Conservation (phyloP, 2,329 filamentous ascomycete genomes). For the Phoma sp. region DNA sequence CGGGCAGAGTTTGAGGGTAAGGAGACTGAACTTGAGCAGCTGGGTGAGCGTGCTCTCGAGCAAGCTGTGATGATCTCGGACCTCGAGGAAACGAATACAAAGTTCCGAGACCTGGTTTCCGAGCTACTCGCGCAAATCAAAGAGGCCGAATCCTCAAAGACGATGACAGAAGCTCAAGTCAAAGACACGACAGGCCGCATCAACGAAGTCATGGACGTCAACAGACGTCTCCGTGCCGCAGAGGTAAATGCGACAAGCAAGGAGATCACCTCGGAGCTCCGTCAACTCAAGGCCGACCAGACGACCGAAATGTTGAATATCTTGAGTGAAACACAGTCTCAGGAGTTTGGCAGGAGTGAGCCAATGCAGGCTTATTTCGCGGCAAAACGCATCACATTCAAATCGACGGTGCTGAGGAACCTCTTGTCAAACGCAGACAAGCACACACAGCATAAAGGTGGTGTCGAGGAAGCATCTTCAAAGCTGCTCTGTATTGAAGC, state of each 20-base stretch:
- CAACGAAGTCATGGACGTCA: constrained; percentile 94
- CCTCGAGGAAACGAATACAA: constrained; percentile 85
- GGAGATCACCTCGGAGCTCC: constrained; percentile 88
- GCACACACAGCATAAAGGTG: constrained; percentile 68
- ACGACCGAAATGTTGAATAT: constrained; percentile 87
- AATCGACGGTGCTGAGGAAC: constrained; percentile 59
- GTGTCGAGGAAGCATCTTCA: constrained; percentile 79
- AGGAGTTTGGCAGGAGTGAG: constrained; percentile 72
- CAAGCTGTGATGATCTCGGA: constrained; percentile 84
- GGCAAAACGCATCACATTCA: constrained; percentile 88
- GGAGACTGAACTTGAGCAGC: constrained; percentile 83
- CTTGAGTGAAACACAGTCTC: constrained; percentile 57
- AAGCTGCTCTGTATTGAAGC: constrained; percentile 70
- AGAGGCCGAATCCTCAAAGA: constrained; percentile 89
- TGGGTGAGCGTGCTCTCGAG: constrained; percentile 72
- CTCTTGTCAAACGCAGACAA: constrained; percentile 50
- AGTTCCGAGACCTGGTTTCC: constrained; percentile 87
- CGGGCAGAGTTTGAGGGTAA: constrained; percentile 92
- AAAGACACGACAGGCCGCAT: constrained; percentile 88
- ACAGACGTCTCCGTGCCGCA: constrained; percentile 89
- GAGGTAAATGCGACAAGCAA: constrained; percentile 92
- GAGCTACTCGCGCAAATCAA: constrained; percentile 86
- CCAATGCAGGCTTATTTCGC: constrained; percentile 87
- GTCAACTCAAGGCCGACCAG: constrained; percentile 86
- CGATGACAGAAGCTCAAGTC: constrained; percentile 90